Evolutionary conservation across 805 yeast genomes (phyloP).

Genomic region (Babjeviella inositovora): DNA sequence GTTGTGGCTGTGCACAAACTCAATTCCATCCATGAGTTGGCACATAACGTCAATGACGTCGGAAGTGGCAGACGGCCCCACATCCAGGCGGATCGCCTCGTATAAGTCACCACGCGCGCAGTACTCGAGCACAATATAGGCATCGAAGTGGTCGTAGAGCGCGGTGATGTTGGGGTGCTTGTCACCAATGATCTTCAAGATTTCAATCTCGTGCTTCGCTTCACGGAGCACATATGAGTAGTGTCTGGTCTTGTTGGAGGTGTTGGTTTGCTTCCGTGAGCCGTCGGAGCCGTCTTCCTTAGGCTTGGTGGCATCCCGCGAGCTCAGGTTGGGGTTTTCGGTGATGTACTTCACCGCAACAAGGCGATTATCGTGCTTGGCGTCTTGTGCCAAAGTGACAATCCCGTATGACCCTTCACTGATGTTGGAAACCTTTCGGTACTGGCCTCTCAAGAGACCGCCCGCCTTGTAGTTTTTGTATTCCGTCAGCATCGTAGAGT

Average conservation of each 20-base stretch:
- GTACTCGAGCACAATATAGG: constrained; percentile 51
- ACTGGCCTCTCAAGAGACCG: constrained; percentile 39
- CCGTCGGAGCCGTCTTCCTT: not conserved
- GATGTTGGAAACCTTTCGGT: constrained; percentile 54
- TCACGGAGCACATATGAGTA: constrained; percentile 26
- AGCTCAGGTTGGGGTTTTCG: constrained; percentile 15
- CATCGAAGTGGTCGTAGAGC: constrained; percentile 31
- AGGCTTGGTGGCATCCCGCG: constrained; percentile 1
- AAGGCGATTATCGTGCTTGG: constrained; percentile 20
- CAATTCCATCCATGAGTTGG: constrained; percentile 32
- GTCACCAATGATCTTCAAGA: constrained; percentile 42
- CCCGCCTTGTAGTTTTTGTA: constrained; percentile 21
- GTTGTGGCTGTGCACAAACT: constrained; percentile 28
- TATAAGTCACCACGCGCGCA: constrained; percentile 81
- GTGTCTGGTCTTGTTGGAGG: not conserved
- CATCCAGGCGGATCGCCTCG: constrained; percentile 53
- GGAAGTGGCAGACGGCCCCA: constrained; percentile 42
- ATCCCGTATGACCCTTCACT: constrained; percentile 92
- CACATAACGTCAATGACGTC: constrained; percentile 37
- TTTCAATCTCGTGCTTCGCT: constrained; percentile 53
- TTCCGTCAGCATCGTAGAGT: too few relatives aligned
- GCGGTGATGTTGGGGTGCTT: constrained; percentile 28
- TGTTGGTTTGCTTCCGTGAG: constrained; percentile 1
- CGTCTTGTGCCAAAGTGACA: constrained; percentile 77
- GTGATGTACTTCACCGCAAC: constrained; percentile 82